phyloP scores from a whole-genome alignment of 805 yeast species.

The Cyberlindnera xishuangbannaensis region DNA sequence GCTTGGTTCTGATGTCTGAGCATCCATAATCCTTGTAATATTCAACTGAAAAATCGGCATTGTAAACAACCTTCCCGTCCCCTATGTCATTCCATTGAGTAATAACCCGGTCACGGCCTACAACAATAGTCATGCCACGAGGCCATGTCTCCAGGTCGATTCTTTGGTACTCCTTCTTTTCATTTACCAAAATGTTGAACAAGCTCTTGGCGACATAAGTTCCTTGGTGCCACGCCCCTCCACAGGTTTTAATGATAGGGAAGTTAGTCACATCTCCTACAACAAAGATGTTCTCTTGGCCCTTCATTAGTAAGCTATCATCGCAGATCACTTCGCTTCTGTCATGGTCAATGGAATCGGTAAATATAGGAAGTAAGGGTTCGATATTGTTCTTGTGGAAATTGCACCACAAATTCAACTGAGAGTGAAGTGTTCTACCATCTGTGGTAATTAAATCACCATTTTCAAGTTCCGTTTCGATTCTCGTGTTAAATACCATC shows the following conservation, averaged over 20 bases:
- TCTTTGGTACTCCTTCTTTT: constrained; percentile 9
- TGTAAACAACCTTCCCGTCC: constrained; percentile 26
- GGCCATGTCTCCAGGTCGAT: constrained; percentile 18
- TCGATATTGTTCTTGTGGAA: constrained; percentile 30
- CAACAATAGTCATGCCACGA: constrained; percentile 24
- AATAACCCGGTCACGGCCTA: constrained; percentile 18
- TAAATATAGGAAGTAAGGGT: constrained; percentile 22
- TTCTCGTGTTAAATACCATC: constrained; percentile 28
- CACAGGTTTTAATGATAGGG: constrained; percentile 37
- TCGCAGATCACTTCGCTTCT: constrained; percentile 23
- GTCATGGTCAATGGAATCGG: constrained; percentile 19
- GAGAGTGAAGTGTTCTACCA: constrained; percentile 26
- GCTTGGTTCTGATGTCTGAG: constrained; percentile 6
- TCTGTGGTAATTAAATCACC: constrained; percentile 21
- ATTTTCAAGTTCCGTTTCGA: constrained; percentile 23
- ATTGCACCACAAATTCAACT: constrained; percentile 34
- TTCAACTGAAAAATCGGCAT: constrained; percentile 23
- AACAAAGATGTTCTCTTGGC: constrained; percentile 28
- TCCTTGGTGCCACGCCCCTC: constrained; percentile 31
- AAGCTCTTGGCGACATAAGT: constrained; percentile 17
- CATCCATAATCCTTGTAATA: constrained; percentile 29
- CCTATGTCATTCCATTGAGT: constrained; percentile 23
- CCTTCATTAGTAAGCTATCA: constrained; percentile 23
- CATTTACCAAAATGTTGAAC: constrained; percentile 13
- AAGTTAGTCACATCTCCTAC: constrained; percentile 33